These are phyloP conservation scores for Plenodomus tracheiphilus DNA, from an alignment of 2,329 filamentous ascomycete species.

Conservation along the genomic window DNA sequence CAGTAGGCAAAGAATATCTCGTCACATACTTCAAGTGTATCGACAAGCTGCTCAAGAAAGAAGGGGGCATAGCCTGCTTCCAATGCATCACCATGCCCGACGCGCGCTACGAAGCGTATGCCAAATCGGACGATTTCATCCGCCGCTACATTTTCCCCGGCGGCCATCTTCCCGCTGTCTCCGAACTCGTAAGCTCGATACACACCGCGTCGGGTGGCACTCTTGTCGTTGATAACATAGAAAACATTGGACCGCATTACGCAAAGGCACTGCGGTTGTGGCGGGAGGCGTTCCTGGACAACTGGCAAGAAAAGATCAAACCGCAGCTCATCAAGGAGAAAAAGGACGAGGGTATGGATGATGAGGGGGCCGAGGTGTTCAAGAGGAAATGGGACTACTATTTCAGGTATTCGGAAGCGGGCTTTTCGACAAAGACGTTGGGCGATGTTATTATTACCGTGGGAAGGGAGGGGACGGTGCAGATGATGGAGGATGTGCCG, in stretches of 20 bases:
- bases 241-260: constrained; percentile 77
- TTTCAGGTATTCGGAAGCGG: constrained; percentile 75
- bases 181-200: constrained; percentile 68
- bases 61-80: constrained; percentile 70
- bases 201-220: constrained; percentile 62
- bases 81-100: constrained; percentile 81
- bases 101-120: constrained; percentile 65
- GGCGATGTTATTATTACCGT: constrained; percentile 75
- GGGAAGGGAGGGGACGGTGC: constrained; percentile 64
- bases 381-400: constrained; percentile 77
- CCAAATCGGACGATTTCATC: constrained; percentile 72
- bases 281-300: constrained; percentile 66
- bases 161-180: constrained; percentile 70
- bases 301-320: constrained; percentile 64
- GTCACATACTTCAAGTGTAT: constrained; percentile 69
- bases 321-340: constrained; percentile 64
- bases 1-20: constrained; percentile 69
- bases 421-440: constrained; percentile 71
- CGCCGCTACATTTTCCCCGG: constrained; percentile 78
- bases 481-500: constrained; percentile 72
- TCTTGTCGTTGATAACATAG: constrained; percentile 67
- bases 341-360: constrained; percentile 61
- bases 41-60: constrained; percentile 64
- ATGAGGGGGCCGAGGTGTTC: constrained; percentile 69
- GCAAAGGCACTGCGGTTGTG: constrained; percentile 69